Evolutionary conservation across 352 stramenopile genomes (phyloP).

Genomic region (Phytopythium montanum): DNA sequence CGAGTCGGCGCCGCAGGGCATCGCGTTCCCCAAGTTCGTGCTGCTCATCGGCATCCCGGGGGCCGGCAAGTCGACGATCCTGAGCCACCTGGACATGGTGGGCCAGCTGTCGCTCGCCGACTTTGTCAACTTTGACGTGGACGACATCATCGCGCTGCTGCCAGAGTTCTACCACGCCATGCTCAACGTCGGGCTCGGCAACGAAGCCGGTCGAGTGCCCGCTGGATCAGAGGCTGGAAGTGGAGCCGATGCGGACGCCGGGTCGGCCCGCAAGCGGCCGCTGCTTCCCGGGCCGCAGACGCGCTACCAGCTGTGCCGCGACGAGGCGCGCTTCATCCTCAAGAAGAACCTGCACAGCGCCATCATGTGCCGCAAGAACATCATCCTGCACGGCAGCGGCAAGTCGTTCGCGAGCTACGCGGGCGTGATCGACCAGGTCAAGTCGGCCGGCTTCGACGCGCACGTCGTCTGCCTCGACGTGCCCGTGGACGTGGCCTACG

Average conservation of each 20-base stretch:
- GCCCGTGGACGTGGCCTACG: slow-evolving; percentile 53
- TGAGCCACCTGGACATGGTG: slow-evolving; percentile 69
- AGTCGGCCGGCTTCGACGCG: slow-evolving; percentile 57
- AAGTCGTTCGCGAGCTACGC: slow-evolving; percentile 72
- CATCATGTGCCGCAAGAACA: slow-evolving; percentile 77
- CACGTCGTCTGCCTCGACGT: slow-evolving; percentile 82
- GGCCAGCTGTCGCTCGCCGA: slow-evolving; percentile 65
- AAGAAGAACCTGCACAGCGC: slow-evolving; percentile 72
- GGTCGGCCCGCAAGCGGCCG: slow-evolving; percentile 7
- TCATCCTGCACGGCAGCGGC: slow-evolving; percentile 75
- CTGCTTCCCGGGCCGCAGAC: slow-evolving; percentile 50
- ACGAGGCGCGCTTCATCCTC: slow-evolving; percentile 81
- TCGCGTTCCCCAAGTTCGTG: slow-evolving; percentile 59
- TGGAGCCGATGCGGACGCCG: too few species aligned
- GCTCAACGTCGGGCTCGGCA: slow-evolving; percentile 77
- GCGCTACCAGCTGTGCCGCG: slow-evolving; percentile 74
- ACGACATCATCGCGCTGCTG: slow-evolving; percentile 74
- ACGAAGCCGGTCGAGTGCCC: slow-evolving; percentile 21
- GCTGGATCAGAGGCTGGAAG: too few species aligned
- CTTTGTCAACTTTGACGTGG: slow-evolving; percentile 83
- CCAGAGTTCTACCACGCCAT: slow-evolving; percentile 81
- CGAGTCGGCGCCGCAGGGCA: slow-evolving; percentile 44
- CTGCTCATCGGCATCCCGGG: slow-evolving; percentile 66
- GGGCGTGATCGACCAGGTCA: slow-evolving; percentile 59
- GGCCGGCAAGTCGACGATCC: slow-evolving; percentile 69